A percentile compares a stretch with the other conserved stretches of the same genome.
Evolutionary conservation across 257 asterid genomes (phyloP).

Genomic region (Nicotiana tomentosiformis): DNA sequence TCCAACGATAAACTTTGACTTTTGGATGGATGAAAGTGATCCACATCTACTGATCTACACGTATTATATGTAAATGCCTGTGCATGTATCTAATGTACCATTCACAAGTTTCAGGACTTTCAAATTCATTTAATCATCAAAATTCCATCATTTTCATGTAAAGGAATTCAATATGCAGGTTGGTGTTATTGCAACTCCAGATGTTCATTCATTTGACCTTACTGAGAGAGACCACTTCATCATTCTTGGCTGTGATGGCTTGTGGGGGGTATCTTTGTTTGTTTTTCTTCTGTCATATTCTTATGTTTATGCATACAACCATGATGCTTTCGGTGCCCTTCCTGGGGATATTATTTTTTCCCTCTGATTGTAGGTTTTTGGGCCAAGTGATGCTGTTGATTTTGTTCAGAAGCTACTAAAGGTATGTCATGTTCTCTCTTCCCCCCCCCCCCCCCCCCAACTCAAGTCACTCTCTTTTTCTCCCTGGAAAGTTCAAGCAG

Average conservation of each 20-base stretch:
- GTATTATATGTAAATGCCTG: too few species aligned
- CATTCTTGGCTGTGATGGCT: slow-evolving; percentile 95
- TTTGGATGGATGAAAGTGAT: not conserved
- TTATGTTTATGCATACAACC: not conserved
- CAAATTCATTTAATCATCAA: not conserved
- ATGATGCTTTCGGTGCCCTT: not conserved
- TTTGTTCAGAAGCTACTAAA: slow-evolving; percentile 74
- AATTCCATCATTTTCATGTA: not conserved
- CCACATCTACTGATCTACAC: not conserved
- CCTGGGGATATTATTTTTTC: not conserved
- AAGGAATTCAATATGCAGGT: slow-evolving; percentile 47
- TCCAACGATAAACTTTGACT: not conserved
- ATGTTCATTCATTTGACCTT: slow-evolving; percentile 84
- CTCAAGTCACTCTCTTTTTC: not conserved
- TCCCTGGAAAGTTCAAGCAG: not conserved
- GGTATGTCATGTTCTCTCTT: slow-evolving; percentile 31
- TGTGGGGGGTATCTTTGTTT: slow-evolving; percentile 75
- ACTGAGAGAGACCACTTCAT: slow-evolving; percentile 85
- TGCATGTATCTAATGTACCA: not conserved
- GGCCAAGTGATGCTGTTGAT: slow-evolving; percentile 90
- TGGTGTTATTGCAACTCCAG: slow-evolving; percentile 86
- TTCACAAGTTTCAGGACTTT: not conserved
- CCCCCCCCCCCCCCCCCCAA: too few species aligned
- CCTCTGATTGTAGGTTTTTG: slow-evolving; percentile 57
- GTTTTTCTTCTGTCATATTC: slow-evolving; percentile 8